Percentiles rank a stretch among this genome's conserved stretches.
phyloP scores from a whole-genome alignment of 192 early-diverging fungal species.

The Tieghemiomyces parasiticus region DNA sequence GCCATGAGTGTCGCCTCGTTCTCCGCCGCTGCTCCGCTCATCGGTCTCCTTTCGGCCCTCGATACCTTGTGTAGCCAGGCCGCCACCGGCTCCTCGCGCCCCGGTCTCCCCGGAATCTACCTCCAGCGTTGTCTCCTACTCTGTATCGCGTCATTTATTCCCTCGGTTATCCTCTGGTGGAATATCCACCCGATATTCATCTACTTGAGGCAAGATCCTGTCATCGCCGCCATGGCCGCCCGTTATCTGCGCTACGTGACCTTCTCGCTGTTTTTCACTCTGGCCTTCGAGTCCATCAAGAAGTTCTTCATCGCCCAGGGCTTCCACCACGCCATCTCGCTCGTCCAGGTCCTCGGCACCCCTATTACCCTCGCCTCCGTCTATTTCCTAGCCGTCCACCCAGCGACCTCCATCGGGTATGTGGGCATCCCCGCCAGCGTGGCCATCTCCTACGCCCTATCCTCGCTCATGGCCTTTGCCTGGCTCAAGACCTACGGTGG shows the following conservation, averaged over 20 bases:
- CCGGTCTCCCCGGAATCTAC: constrained; percentile 35
- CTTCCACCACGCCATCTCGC: constrained; percentile 3
- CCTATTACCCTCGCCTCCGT: constrained; percentile 50
- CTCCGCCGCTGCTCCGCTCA: constrained; percentile 23
- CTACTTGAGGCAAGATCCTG: constrained; percentile 44
- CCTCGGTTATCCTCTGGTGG: constrained; percentile 50
- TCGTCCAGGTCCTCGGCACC: constrained; percentile 46
- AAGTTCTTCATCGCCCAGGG: constrained; percentile 66
- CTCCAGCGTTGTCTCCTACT: constrained; percentile 56
- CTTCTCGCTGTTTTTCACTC: constrained; percentile 38
- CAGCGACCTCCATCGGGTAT: constrained; percentile 40
- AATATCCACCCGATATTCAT: constrained; percentile 44
- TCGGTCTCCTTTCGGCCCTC: constrained; percentile 42
- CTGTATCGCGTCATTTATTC: constrained; percentile 41
- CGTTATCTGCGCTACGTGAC: constrained; percentile 15
- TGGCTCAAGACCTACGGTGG: constrained; percentile 37
- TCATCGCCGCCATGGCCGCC: constrained; percentile 26
- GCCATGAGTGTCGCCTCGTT: constrained; percentile 26
- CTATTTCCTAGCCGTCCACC: constrained; percentile 50
- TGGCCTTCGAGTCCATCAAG: constrained; percentile 57
- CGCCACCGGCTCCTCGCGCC: constrained; percentile 33
- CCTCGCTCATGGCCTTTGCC: constrained; percentile 44
- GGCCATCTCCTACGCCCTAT: constrained; percentile 26
- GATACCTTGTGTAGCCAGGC: constrained; percentile 48
- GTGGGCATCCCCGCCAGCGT: constrained; percentile 61